Base-by-base conservation (phyloP, 108 stramenopile species). In the Fistulifera pelliculosa region DNA sequence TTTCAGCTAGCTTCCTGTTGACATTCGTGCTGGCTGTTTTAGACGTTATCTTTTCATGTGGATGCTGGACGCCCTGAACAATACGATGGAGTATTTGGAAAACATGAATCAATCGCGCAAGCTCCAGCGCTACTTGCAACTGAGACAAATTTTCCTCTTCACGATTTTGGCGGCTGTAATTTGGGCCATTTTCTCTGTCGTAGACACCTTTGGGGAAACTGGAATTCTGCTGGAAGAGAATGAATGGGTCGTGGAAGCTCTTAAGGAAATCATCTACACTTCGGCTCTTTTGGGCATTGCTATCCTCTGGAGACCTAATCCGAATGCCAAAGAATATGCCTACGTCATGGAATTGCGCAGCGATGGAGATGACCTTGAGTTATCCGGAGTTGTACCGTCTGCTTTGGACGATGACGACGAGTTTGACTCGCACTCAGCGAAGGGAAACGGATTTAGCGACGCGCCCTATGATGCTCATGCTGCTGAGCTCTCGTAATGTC, bases 81-180 rank as follows among this genome's bases (percentile, higher is more conserved):
- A 66, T 24, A 92, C 83, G 12, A 88, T 92, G 90, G 70, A 84
- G 52, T 84, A 88, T 53, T 61, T 92, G 65, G 86, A 92, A 56
- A 75, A 54, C 49, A 84, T 86, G 86, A 84, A 79, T 28, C 85
- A 92, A 54, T 70, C 63, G 31, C 61, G 58, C 27, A 92, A 92
- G 64, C 54, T 92, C 49, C 58, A 66, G 48, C 69, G 85, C 47
- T 92, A 86, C 60, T 71, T 92, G 16, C 77, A 84, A 24, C 69
- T 92, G 26, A 79, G 85, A 23, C 62, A 66, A 11, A 73, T 92
- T 48, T 70, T 92, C 0, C 68, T 92, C 11, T 62, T 92, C 47
- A 79, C 86, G 0, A 83, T 92, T 47, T 68, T 92, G 4, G 83
- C 86, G 67, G 84, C 84, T 21, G 58, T 85, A 28, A 49, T 80